Percentiles rank a stretch among this genome's conserved stretches.
Evolutionary conservation across 768 basidiomycete species (phyloP).

Genomic region (Boletus tylopilopsis): DNA sequence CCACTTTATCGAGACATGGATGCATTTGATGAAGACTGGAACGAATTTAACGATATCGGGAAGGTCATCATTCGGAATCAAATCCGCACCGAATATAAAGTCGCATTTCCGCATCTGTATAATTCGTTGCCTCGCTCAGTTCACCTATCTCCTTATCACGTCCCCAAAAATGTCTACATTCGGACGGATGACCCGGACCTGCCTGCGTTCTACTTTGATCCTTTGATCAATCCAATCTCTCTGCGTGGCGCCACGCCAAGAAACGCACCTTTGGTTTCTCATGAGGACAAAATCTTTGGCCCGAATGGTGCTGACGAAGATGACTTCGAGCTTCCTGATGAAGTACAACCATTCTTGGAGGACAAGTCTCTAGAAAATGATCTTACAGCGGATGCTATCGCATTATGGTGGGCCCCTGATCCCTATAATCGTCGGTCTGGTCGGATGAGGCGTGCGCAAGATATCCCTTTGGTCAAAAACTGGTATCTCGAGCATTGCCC

Average conservation of each 20-base stretch:
- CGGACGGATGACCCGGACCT: conserved; percentile 99
- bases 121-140: conserved; percentile 97
- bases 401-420: conserved; percentile 97
- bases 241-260: conserved; percentile 82
- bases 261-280: conserved; percentile 75
- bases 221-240: conserved; percentile 96
- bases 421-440: conserved; percentile 93
- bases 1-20: conserved; percentile 97
- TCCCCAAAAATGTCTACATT: conserved; percentile 97
- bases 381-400: conserved; percentile 93
- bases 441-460: conserved; percentile 90
- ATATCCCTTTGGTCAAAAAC: conserved; percentile 93
- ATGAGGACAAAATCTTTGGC: conserved; percentile 92
- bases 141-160: conserved; percentile 86
- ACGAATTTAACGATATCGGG: conserved; percentile 99
- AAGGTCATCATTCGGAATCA: conserved; percentile 99
- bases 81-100: conserved; percentile 98
- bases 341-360: conserved; percentile 74
- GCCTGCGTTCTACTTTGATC: conserved; percentile 98
- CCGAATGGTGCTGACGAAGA: conserved; percentile 83
- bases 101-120: conserved; percentile 98
- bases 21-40: conserved; percentile 97
- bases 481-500: conserved; percentile 99
- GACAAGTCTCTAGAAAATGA: conserved; percentile 82
- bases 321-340: conserved; percentile 80